Conservation (phyloP, 208 protist species). For the Wallacemonas rigidus region DNA sequence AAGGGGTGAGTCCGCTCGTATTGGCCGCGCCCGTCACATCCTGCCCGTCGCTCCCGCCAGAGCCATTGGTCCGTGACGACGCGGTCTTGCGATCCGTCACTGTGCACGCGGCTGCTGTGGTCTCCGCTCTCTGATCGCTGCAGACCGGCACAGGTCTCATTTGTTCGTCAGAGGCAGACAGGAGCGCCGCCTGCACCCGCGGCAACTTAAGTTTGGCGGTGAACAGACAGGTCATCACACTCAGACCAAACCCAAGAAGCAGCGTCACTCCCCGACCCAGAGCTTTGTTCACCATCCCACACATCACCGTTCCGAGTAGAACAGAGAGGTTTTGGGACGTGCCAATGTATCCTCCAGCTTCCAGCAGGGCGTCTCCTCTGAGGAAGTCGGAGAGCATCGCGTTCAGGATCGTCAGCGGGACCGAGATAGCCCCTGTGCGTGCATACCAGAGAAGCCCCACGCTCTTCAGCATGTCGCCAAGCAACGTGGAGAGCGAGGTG, state of each 20-base stretch:
- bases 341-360: slow-evolving; percentile 37
- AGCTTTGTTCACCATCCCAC: slow-evolving; percentile 32
- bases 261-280: slow-evolving; percentile 26
- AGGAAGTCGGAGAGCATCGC: slow-evolving; percentile 51
- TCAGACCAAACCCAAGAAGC: slow-evolving; percentile 18
- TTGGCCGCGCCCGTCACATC: no score
- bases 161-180: not conserved
- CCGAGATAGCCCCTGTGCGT: slow-evolving; percentile 31
- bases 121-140: no score
- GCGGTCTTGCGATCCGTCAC: no score
- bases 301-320: slow-evolving; percentile 34
- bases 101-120: no score
- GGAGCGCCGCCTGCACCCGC: not conserved
- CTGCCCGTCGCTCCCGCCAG: no score
- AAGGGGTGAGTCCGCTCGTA: no score
- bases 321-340: slow-evolving; percentile 39
- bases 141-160: not conserved
- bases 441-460: slow-evolving; percentile 35
- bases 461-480: slow-evolving; percentile 15
- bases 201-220: slow-evolving; percentile 18
- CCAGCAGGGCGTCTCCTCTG: slow-evolving; percentile 29
- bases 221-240: slow-evolving; percentile 15
- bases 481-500: slow-evolving; percentile 26
- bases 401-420: slow-evolving; percentile 43
- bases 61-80: no score